Evolutionary conservation across 352 stramenopile species (phyloP).

Genomic region (Nothophytophthora sp.): DNA sequence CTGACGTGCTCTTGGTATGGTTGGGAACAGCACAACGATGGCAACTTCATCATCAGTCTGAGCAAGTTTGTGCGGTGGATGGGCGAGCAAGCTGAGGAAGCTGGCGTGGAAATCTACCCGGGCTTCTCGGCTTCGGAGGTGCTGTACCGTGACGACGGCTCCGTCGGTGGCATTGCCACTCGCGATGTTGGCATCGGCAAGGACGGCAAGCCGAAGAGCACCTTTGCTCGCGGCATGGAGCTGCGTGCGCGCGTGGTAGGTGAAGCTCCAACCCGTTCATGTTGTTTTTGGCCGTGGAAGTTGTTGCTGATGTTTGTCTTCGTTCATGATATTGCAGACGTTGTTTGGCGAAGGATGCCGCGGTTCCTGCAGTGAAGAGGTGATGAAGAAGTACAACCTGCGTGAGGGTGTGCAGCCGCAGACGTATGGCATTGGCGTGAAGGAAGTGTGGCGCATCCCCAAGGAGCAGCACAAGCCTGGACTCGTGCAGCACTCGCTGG

Average conservation of each 20-base stretch:
- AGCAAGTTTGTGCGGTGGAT: constrained; percentile 98
- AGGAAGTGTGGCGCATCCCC: constrained; percentile 95
- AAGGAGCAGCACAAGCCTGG: constrained; percentile 94
- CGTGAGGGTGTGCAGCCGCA: constrained; percentile 90
- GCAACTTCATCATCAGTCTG: constrained; percentile 98
- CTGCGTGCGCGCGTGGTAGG: constrained; percentile 88
- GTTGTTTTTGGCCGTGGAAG: not conserved
- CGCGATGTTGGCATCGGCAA: constrained; percentile 98
- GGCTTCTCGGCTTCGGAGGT: constrained; percentile 97
- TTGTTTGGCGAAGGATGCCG: constrained; percentile 98
- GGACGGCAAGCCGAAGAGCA: constrained; percentile 94
- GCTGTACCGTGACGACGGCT: constrained; percentile 78
- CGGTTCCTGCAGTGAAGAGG: constrained; percentile 96
- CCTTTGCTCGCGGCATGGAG: constrained; percentile 98
- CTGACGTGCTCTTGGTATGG: not conserved
- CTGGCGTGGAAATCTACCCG: constrained; percentile 99
- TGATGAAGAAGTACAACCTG: constrained; percentile 98
- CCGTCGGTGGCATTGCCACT: constrained; percentile 95
- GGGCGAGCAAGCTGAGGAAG: constrained; percentile 95
- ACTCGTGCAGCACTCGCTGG: constrained; percentile 98
- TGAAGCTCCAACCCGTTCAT: constrained; percentile 1
- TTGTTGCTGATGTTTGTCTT: constrained; percentile 9
- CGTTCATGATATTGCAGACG: constrained; percentile 72
- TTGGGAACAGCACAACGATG: constrained; percentile 99
- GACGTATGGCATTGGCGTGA: constrained; percentile 99